Conservation (phyloP, 352 stramenopile species). For the Phytophthora palmivora region DNA sequence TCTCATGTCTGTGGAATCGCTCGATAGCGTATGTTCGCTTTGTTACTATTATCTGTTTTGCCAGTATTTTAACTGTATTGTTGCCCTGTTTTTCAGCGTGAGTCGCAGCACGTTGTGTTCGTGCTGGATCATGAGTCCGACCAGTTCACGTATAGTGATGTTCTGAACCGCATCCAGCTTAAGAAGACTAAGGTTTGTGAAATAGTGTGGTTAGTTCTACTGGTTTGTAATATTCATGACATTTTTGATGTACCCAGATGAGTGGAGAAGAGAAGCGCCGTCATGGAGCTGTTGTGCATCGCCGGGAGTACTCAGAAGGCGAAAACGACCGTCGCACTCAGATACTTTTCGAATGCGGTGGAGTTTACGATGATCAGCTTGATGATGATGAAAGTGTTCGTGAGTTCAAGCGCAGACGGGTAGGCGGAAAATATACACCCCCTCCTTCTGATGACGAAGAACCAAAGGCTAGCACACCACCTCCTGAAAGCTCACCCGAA, state of each 20-base stretch:
- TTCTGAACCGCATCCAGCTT: slow-evolving; percentile 80
- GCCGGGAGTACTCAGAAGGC: slow-evolving; percentile 74
- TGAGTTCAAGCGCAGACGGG: slow-evolving; percentile 69
- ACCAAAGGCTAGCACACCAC: slow-evolving; percentile 47
- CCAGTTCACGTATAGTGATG: slow-evolving; percentile 81
- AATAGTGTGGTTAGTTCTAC: background rate
- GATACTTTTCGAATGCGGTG: slow-evolving; percentile 70
- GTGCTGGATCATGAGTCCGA: slow-evolving; percentile 79
- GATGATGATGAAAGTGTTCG: slow-evolving; percentile 71
- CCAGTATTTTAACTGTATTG: slow-evolving; percentile 1
- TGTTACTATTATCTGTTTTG: background rate
- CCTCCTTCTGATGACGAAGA: slow-evolving; percentile 47
- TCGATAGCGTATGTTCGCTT: slow-evolving; percentile 66
- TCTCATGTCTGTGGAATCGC: slow-evolving; percentile 69
- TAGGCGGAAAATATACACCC: slow-evolving; percentile 28
- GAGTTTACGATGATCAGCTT: slow-evolving; percentile 70
- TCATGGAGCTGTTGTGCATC: slow-evolving; percentile 77
- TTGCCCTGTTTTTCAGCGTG: slow-evolving; percentile 27
- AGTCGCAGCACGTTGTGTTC: slow-evolving; percentile 83
- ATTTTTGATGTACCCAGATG: slow-evolving; percentile 38
- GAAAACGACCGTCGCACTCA: slow-evolving; percentile 66
- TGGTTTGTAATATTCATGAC: background rate
- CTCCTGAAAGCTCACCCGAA: slow-evolving; percentile 30
- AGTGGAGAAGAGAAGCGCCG: slow-evolving; percentile 81
- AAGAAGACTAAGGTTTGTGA: slow-evolving; percentile 80